phyloP scores from a whole-genome alignment of 1,284 basidiomycete genomes.

The Austroboletus olivaceoglutinosus region DNA sequence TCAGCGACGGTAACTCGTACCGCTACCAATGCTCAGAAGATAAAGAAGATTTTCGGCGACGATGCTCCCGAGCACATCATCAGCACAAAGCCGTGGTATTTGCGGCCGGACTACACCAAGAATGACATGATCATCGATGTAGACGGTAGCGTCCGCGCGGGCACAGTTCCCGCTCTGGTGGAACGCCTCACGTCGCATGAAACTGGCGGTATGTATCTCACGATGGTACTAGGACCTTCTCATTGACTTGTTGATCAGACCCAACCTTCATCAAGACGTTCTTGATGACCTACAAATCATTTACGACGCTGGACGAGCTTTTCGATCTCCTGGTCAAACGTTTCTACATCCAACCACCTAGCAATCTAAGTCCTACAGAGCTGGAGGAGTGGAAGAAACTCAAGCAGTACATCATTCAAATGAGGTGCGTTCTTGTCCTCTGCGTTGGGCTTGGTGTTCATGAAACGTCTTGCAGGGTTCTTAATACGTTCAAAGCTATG shows the following conservation, averaged over 20 bases:
- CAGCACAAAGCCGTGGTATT: constrained; percentile 79
- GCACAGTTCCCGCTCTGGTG: constrained; percentile 82
- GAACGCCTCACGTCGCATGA: constrained; percentile 92
- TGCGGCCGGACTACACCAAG: constrained; percentile 76
- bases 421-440: constrained; percentile 57
- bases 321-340: constrained; percentile 85
- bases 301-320: constrained; percentile 83
- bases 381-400: constrained; percentile 80
- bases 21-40: constrained; percentile 53
- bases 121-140: constrained; percentile 83
- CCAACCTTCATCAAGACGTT: constrained; percentile 88
- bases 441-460: constrained; percentile 4
- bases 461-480: constrained; percentile 49
- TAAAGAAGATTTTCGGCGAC: constrained; percentile 75
- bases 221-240: neutral
- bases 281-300: constrained; percentile 96
- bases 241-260: constrained; percentile 45
- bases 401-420: constrained; percentile 88
- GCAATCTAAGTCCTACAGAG: constrained; percentile 64
- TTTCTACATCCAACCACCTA: constrained; percentile 79
- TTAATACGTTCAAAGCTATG: constrained; percentile 84
- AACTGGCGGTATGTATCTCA: constrained; percentile 58
- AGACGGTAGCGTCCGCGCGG: constrained; percentile 82
- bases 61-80: constrained; percentile 55
- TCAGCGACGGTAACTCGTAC: constrained; percentile 28